phyloP scores from a whole-genome alignment of 805 yeast genomes.

The Hyphopichia homilentoma region DNA sequence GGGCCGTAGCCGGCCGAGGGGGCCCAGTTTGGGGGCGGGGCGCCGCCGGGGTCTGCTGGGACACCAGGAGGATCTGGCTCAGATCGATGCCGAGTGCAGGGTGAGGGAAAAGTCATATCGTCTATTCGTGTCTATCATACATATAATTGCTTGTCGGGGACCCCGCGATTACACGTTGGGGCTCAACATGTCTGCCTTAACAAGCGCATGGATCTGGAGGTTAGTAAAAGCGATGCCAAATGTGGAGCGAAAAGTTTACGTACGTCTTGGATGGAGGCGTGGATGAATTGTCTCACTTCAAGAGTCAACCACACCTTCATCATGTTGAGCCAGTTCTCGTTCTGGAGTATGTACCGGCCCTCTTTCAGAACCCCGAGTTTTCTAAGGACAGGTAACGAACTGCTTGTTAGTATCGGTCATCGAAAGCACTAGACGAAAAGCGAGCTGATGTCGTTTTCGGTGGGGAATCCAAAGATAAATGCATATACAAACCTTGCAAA shows the following conservation, averaged over 20 bases:
- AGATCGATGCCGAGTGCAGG: no score
- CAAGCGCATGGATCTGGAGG: constrained; percentile 38
- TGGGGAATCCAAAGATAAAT: constrained; percentile 37
- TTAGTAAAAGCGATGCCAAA: constrained; percentile 11
- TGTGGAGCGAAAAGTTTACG: constrained; percentile 27
- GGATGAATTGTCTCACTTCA: constrained; percentile 83
- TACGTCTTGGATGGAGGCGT: constrained; percentile 77
- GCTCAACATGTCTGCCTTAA: constrained; percentile 44
- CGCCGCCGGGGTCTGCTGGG: no score
- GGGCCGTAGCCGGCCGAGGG: no score
- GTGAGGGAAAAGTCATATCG: no score
- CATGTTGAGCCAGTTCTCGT: constrained; percentile 70
- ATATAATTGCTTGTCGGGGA: no score
- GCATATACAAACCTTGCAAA: constrained; percentile 90
- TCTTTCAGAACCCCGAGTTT: constrained; percentile 70
- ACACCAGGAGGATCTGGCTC: no score
- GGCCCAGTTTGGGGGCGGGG: no score
- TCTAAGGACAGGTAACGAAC: constrained; percentile 82
- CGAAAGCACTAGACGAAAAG: constrained; percentile 6
- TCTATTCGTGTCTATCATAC: no score
- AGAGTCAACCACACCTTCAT: constrained; percentile 86
- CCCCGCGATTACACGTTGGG: constrained; percentile 36
- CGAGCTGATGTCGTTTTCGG: constrained; percentile 21
- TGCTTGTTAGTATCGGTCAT: constrained; percentile 25
- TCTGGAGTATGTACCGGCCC: constrained; percentile 52